Evolutionary conservation across 176 grass and related monocot species (phyloP), one percentile per base, ranked within the genome.

Genomic region (Dactylis glomerata): DNA sequence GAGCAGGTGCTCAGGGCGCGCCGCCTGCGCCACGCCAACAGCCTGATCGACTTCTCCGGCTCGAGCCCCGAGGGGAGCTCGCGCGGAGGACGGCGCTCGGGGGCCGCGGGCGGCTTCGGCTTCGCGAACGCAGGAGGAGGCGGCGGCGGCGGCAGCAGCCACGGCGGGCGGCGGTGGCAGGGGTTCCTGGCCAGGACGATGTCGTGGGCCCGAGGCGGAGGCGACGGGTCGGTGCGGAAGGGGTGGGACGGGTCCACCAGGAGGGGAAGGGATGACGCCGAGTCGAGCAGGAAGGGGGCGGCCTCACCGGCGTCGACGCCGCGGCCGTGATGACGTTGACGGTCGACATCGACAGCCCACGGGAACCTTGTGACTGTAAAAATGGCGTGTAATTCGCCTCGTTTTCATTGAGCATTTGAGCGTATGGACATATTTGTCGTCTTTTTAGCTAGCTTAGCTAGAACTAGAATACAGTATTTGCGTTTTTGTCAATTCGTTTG

Each of bases 21-120:
- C 74, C 89, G 90, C 44, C 76, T 99, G 73, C 92, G 92, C 41
- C 89, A 94, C 45, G 75, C 93, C 45, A 92, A 84, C 1, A 99
- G 97, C 85, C 51, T 93, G 7, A 31, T 96, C 73, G 85, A 92
- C 51, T 32, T 82, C n/a, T 85, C 85, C 13, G 71, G 85, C 45
- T 41, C 84, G 46, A 87, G 82, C 31, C 68, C 79, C 71, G 91
- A 92, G 14, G 92, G 90, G 14, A 96, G 92, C 85, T 89, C 88
- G 13, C 57, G 86, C 13, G 90, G 82, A 15, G 90, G 46, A 12
- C 67, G 34, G 17, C 23, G 66, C n/a, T 20, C 41, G 5, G 84
- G 34, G 1, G 78, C 0, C 17, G 78, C 74, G 16, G 87, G 82
- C 22, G 58, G 81, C 20, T 89, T 87, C 51, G 88, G 84, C 74